A percentile compares a stretch with the other conserved stretches of the same genome.
phyloP scores from a whole-genome alignment of 495 filamentous ascomycete genomes.

The Neurospora pannonica region DNA sequence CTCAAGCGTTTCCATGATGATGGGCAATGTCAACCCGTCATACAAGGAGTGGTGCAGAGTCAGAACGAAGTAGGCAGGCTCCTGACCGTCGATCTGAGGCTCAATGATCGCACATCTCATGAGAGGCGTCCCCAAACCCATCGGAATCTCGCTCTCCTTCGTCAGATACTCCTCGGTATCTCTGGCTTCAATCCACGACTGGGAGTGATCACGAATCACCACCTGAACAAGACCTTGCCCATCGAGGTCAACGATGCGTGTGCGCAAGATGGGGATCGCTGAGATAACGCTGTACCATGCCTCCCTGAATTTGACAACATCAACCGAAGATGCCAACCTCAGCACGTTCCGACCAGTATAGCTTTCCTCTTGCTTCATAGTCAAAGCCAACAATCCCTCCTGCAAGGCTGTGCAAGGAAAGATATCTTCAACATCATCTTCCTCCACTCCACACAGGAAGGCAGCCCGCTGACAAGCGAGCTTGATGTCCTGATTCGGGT shows the following conservation, averaged over 20 bases:
- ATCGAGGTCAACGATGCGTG: slow-evolving; percentile 43
- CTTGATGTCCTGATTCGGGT: background rate
- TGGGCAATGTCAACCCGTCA: slow-evolving; percentile 54
- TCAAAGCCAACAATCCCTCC: slow-evolving; percentile 47
- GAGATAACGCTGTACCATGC: slow-evolving; percentile 44
- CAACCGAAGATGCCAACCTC: slow-evolving; percentile 31
- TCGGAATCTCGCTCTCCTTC: slow-evolving; percentile 29
- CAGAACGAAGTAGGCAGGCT: slow-evolving; percentile 43
- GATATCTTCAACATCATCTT: slow-evolving; percentile 40
- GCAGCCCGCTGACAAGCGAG: slow-evolving; percentile 25
- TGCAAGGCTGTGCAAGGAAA: slow-evolving; percentile 60
- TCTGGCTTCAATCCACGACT: background rate
- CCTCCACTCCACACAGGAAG: slow-evolving; percentile 31
- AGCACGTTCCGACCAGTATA: slow-evolving; percentile 47
- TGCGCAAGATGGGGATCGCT: slow-evolving; percentile 44
- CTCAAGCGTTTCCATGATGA: slow-evolving; percentile 46
- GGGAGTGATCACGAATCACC: slow-evolving; percentile 13
- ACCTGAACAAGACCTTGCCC: slow-evolving; percentile 42
- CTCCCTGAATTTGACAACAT: slow-evolving; percentile 38
- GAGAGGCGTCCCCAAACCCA: slow-evolving; percentile 45
- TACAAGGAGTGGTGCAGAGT: slow-evolving; percentile 62
- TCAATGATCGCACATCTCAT: slow-evolving; percentile 41
- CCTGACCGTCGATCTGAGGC: slow-evolving; percentile 22
- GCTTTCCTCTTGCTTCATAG: slow-evolving; percentile 37
- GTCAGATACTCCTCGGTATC: slow-evolving; percentile 27